phyloP scores from a whole-genome alignment of 2,329 filamentous ascomycete genomes.

The Gnomoniopsis smithogilvyi region DNA sequence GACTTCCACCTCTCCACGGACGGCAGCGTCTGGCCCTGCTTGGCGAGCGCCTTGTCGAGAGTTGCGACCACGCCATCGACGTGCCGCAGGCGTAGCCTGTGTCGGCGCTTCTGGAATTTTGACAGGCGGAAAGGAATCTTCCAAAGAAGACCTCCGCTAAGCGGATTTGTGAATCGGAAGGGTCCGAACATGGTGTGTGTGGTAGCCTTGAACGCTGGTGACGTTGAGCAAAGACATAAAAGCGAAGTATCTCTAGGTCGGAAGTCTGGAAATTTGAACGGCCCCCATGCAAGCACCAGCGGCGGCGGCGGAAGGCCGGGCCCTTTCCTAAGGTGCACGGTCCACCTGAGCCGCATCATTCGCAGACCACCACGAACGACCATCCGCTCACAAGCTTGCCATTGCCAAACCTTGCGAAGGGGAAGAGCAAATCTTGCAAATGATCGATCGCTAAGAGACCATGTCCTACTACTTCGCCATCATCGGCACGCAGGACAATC shows the following conservation, averaged over 20 bases:
- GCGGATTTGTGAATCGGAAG: conserved; percentile 73
- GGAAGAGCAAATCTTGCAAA: neutral
- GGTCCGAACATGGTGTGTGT: conserved; percentile 70
- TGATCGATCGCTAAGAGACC: conserved; percentile 31
- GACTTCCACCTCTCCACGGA: conserved; percentile 86
- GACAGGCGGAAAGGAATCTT: conserved; percentile 98
- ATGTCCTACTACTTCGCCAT: conserved; percentile 99
- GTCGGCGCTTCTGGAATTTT: conserved; percentile 82
- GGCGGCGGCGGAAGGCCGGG: no score
- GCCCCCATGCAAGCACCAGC: no score
- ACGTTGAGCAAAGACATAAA: neutral
- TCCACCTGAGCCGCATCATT: no score
- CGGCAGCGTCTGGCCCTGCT: conserved; percentile 69
- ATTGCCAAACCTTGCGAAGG: neutral
- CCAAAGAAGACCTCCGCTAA: conserved; percentile 84
- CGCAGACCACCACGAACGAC: neutral
- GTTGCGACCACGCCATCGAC: conserved; percentile 88
- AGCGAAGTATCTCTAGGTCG: neutral
- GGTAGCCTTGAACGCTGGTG: neutral
- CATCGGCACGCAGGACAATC: conserved; percentile 91
- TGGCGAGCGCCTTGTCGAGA: conserved; percentile 72
- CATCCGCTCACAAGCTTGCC: neutral
- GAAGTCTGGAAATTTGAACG: neutral
- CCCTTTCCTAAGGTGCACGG: no score
- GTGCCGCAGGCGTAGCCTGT: conserved; percentile 75